Percentiles rank a stretch among this genome's conserved stretches.
Evolutionary conservation across 2,329 filamentous ascomycete species (phyloP).

Genomic region (Metarhizium humberi): DNA sequence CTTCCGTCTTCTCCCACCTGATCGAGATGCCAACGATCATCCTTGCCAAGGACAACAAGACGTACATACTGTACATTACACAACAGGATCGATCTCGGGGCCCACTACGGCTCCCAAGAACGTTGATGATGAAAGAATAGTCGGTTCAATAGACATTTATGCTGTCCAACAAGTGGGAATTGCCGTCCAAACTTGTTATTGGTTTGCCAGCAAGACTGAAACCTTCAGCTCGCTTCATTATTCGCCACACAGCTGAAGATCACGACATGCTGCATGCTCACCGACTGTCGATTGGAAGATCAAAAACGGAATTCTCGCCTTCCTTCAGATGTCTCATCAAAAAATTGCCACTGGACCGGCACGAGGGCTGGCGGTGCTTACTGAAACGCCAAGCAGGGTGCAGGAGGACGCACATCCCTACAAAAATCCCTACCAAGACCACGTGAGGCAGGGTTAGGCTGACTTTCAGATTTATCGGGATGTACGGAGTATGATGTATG

Average conservation of each 20-base stretch:
- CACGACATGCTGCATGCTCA: neutral
- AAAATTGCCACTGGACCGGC: neutral
- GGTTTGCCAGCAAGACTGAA: neutral
- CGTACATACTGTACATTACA: neutral
- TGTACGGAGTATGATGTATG: neutral
- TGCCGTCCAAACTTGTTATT: neutral
- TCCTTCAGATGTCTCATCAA: neutral
- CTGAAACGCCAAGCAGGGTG: neutral
- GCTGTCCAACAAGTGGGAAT: neutral
- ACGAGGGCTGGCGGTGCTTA: no score
- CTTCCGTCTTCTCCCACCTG: neutral
- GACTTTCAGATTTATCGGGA: neutral
- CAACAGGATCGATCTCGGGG: neutral
- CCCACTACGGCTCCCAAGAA: neutral
- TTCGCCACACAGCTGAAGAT: neutral
- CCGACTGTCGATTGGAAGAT: neutral
- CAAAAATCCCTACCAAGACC: neutral
- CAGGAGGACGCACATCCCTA: neutral
- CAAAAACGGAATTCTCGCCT: no score
- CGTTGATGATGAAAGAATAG: neutral
- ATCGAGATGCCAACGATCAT: neutral
- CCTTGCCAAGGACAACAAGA: neutral
- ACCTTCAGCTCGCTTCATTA: neutral
- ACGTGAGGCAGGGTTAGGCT: neutral
- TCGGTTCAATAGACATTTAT: no score